Conservation (phyloP, 31 red algal genomes). For the Asparagopsis taxiformis region DNA sequence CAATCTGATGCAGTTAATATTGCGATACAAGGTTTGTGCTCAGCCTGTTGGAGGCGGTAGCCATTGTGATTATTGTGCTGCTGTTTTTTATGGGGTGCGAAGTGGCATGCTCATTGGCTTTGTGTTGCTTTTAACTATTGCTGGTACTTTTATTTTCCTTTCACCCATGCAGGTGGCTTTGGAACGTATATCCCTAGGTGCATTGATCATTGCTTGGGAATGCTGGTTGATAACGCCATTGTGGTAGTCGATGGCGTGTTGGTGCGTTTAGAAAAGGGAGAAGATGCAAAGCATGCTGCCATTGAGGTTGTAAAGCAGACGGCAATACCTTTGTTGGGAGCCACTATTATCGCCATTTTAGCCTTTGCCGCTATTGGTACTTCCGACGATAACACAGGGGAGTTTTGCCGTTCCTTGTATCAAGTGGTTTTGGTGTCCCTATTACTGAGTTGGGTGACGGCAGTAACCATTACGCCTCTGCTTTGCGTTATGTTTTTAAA, state of each 20-base stretch:
- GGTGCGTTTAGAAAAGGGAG: not conserved
- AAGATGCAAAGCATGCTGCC: not conserved
- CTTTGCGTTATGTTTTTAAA: not conserved
- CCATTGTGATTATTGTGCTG: no score
- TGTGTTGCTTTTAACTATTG: no score
- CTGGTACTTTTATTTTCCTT: no score
- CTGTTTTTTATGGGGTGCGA: no score
- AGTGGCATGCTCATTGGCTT: no score
- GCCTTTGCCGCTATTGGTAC: conserved; percentile 5
- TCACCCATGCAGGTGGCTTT: not conserved
- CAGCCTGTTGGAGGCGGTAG: no score
- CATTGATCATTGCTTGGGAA: conserved; percentile 5
- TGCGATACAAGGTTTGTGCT: no score
- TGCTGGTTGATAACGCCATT: conserved; percentile 13
- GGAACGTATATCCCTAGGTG: not conserved
- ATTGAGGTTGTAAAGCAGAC: not conserved
- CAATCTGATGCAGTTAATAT: no score
- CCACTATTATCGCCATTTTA: not conserved
- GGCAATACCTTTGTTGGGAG: not conserved
- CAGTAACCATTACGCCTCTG: conserved; percentile 1
- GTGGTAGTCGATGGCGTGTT: not conserved
- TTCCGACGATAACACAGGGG: not conserved
- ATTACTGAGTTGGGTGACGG: not conserved
- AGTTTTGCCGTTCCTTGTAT: not conserved
- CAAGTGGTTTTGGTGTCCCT: not conserved